Evolutionary conservation across 2,329 filamentous ascomycete species (phyloP), one percentile per base, ranked within the genome.

Genomic region (Myrmaecium sp.): DNA sequence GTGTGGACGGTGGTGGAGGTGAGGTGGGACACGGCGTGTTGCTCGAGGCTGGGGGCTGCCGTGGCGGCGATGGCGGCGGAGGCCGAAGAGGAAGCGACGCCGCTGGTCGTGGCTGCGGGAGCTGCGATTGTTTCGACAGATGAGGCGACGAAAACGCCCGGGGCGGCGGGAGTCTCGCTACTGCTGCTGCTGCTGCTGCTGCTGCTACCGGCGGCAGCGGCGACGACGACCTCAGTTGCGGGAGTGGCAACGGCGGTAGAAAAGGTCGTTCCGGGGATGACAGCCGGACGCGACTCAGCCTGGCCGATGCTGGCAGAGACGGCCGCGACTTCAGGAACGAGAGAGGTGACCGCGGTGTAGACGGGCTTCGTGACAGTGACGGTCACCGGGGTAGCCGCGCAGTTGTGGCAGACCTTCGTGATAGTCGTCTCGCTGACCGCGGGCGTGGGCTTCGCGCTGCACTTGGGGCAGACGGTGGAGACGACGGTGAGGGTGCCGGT

Each of bases 311-410:
- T n/a, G n/a, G 25, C 7, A 20, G 7, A 20, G 18, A 20, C 18
- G 7, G 18, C 18, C 18, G 20, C 14, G 25, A 14, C 14, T 12
- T 11, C 13, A 7, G 13, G 4, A 16, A 17, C n/a, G 18, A 11
- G 8, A 15, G 18, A 10, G 15, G 21, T 27, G 7, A 40, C 41
- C 10, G 34, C 30, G 3, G 37, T 26, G 12, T 37, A 30, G 24
- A 38, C 30, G 6, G 45, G 45, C 36, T 46, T 47, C 21, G 44
- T 48, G 21, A 48, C 34, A 3, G 44, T 48, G 14, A 47, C 40
- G 2, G 43, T 49, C 6, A 42, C 36, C 3, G 42, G 43, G 30
- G 36, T 36, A 17, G 40, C 38, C 6, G 34, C 39, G 29, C 38
- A 41, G 27, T 30, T 20, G n/a, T 16, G 12, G 30, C 38, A 40